These are phyloP conservation scores for Albifimbria verrucaria DNA, from an alignment of 2,329 filamentous ascomycete species.

Conservation along the genomic window DNA sequence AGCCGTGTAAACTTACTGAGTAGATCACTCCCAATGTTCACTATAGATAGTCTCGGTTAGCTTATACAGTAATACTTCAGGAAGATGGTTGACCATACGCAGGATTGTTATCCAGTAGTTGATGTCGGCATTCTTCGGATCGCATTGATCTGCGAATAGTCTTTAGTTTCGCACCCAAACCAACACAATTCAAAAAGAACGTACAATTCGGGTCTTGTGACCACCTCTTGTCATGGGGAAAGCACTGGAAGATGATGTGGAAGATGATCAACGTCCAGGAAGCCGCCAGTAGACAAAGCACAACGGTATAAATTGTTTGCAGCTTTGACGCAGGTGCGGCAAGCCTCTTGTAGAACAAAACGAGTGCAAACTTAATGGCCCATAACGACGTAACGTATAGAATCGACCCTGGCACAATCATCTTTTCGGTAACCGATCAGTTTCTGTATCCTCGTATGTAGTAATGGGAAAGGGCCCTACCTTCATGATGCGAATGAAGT, in stretches of 20 bases:
- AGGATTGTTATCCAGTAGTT: slow-evolving; percentile 20
- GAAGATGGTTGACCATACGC: slow-evolving; percentile 1
- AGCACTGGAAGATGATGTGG: slow-evolving; percentile 36
- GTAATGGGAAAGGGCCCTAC: not conserved
- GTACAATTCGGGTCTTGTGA: slow-evolving; percentile 22
- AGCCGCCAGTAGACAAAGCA: slow-evolving; percentile 24
- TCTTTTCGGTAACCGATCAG: slow-evolving; percentile 16
- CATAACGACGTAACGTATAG: slow-evolving; percentile 37
- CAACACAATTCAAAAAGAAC: too few species aligned
- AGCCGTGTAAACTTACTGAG: slow-evolving; percentile 10
- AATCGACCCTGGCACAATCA: slow-evolving; percentile 37
- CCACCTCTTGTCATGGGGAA: slow-evolving; percentile 27
- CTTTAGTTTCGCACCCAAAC: too few species aligned
- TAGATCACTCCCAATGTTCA: slow-evolving; percentile 18
- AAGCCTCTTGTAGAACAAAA: slow-evolving; percentile 38
- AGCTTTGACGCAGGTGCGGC: slow-evolving; percentile 30
- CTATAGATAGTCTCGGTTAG: slow-evolving; percentile 4
- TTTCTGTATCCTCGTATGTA: not conserved
- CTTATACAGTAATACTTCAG: not conserved
- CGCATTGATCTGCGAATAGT: slow-evolving; percentile 20
- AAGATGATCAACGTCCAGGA: slow-evolving; percentile 33
- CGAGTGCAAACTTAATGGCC: slow-evolving; percentile 37
- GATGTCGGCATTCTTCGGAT: slow-evolving; percentile 9
- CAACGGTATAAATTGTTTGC: slow-evolving; percentile 32
- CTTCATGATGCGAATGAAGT: slow-evolving; percentile 23